Evolutionary conservation across 139 green algal species (phyloP).

Genomic region (Tetradesmus lagerheimii): DNA sequence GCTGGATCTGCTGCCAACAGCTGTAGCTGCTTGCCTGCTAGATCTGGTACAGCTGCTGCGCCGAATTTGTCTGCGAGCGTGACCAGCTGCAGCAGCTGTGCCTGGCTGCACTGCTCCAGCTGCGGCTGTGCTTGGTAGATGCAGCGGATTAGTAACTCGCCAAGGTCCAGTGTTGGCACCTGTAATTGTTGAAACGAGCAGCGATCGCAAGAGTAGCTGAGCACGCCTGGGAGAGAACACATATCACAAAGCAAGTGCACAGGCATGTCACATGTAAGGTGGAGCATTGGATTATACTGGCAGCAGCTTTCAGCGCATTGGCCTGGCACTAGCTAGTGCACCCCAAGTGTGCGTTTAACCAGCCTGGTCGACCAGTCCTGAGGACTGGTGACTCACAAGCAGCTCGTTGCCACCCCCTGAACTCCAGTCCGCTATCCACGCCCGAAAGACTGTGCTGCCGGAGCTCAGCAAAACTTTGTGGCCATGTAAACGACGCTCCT

Average conservation of each 20-base stretch:
- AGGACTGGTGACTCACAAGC: background rate
- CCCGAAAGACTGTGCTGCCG: background rate
- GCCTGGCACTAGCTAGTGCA: background rate
- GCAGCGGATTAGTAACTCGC: background rate
- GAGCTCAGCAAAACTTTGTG: background rate
- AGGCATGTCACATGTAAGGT: no score
- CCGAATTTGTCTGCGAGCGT: background rate
- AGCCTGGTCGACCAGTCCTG: background rate
- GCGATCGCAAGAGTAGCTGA: background rate
- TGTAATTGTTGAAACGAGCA: background rate
- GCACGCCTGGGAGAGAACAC: background rate
- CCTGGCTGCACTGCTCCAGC: background rate
- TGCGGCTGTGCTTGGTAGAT: background rate
- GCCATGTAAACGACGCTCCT: background rate
- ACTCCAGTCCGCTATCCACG: background rate
- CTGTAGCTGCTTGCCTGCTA: background rate
- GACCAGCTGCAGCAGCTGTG: background rate
- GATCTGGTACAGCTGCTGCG: background rate
- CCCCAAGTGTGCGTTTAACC: no score
- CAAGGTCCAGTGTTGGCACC: background rate
- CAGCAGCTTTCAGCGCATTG: background rate
- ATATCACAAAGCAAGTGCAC: no score
- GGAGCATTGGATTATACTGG: no score
- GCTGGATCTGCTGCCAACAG: background rate
- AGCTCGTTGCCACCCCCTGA: background rate